Base-by-base conservation (phyloP, 768 basidiomycete genomes). In the Austroboletus eburneus region DNA sequence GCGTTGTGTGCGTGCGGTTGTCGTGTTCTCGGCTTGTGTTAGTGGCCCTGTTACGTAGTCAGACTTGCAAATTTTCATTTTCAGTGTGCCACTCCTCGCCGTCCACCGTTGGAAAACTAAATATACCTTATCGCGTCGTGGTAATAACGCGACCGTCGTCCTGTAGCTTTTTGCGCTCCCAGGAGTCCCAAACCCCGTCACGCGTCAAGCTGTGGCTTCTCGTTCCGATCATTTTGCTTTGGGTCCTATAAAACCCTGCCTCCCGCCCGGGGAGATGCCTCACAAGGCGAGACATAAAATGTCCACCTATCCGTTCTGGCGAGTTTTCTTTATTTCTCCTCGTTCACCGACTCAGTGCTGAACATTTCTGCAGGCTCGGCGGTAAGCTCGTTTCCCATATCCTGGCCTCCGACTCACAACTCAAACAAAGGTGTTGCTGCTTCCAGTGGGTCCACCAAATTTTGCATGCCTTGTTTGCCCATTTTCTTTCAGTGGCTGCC, bases 401-500 rank as follows among this genome's bases (percentile, higher is more conserved):
- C 22, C n/a, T 21, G 17, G 13, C 38, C 34, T 40, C 35, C 14
- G 27, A 36, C 45, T 51, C 20, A 55, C 43, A 42, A 5, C 55
- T 46, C 49, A 51, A 25, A 51, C 23, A 39, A 46, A 83, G 82
- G 82, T 35, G 71, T 83, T 39, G 80, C 79, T 23, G 82, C 82
- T 27, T 81, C 81, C 36, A 75, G 82, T 83, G 60, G 21, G 79
- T n/a, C 18, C n/a, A 21, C 17, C 17, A 35, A 12, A 23, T 9
- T 21, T 9, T 24, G 20, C 20, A 13, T 21, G 12, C 16, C 10
- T 18, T 41, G 49, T 45, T 55, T 25, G 53, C 24, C 25, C 37
- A 45, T 30, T 17, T 39, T 47, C 24, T 46, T 55, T 38, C 50
- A 87, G 87, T 90, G 80, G 88, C 89, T 33, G 84, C 88, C 23